Base-by-base conservation (phyloP, 192 early-diverging fungal genomes). In the Haplosporangium gracile region DNA sequence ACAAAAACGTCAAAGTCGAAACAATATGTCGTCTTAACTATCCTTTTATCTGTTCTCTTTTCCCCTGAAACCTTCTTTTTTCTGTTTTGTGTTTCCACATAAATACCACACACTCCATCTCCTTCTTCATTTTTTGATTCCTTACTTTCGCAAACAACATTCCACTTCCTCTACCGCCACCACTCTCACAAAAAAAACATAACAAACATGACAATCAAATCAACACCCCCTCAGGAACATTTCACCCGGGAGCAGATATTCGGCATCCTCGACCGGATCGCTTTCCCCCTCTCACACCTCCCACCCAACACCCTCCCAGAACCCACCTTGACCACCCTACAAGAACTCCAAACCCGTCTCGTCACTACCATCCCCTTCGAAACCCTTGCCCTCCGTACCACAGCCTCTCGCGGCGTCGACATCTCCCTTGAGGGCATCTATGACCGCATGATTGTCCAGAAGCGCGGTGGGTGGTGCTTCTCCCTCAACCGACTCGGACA, bases 391-490 rank as follows among this genome's bases (percentile, higher is more conserved):
- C 68, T 82, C 22, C 81, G 81, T 4, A 71, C 43, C 32, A 82
- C 81, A 2, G 32, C 60, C 22, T 5, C 74, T 24, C 74, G 75
- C 13, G 42, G 18, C 3, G 81, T 82, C 16, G 81, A 82, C 11
- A 82, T 82, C 55, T 47, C 74, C 3, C 75, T 77, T 3, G 53
- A 82, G 18, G 81, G 75, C 5, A 82, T 82, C 43, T 82, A 72
- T 39, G 70, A 82, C 45, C 81, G 81, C 10, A 34, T 76, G 15
- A 57, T 82, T 39, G 76, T 71, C 55, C 51, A 82, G 22, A 68
- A 40, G 26, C 81, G 81, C 10, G 81, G 81, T 20, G 81, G 81
- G n/a, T 82, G 81, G 81, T 82, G 81, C 43, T 82, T 82, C 42
- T 82, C 81, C 5, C 75, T 82, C 57, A 82, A 82, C 55, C 29